Evolutionary conservation across 225 moss, liverwort and hornwort genomes (phyloP).

Genomic region (Takakia lepidozioides): DNA sequence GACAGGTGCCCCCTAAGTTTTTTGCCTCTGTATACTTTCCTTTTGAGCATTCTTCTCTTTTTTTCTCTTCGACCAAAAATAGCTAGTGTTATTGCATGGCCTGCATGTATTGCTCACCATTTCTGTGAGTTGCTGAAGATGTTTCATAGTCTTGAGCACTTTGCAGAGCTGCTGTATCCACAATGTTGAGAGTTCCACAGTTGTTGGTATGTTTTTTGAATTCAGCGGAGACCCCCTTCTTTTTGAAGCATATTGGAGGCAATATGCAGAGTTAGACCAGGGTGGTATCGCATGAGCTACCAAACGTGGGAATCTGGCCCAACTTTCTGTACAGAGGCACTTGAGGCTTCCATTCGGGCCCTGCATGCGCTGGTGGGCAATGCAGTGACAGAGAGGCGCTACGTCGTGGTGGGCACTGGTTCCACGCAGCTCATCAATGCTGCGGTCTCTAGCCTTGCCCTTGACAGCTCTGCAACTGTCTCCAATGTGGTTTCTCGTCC

Average conservation of each 20-base stretch:
- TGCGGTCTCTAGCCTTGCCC: conserved; percentile 19
- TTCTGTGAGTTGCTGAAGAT: too few relatives aligned
- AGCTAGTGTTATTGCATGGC: too few relatives aligned
- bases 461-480: conserved; percentile 26
- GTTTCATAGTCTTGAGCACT: too few relatives aligned
- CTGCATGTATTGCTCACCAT: too few relatives aligned
- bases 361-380: conserved; percentile 52
- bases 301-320: accelerated
- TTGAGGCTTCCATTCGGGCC: conserved; percentile 26
- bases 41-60: too few relatives aligned
- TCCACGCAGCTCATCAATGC: conserved; percentile 43
- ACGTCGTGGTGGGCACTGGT: conserved; percentile 29
- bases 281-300: conserved; percentile 71
- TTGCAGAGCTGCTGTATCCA: too few relatives aligned
- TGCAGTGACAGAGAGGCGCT: conserved; percentile 43
- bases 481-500: conserved; percentile 32
- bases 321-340: conserved; percentile 15
- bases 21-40: too few relatives aligned
- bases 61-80: too few relatives aligned
- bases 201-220: too few relatives aligned
- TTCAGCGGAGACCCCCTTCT: conserved; percentile 56
- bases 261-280: conserved; percentile 47
- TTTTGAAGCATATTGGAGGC: conserved; percentile 55
- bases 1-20: conserved; percentile 28
- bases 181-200: too few relatives aligned